Evolutionary conservation across 2,329 filamentous ascomycete species (phyloP), one percentile per base, ranked within the genome.

Genomic region (Penicillium rolfsii): DNA sequence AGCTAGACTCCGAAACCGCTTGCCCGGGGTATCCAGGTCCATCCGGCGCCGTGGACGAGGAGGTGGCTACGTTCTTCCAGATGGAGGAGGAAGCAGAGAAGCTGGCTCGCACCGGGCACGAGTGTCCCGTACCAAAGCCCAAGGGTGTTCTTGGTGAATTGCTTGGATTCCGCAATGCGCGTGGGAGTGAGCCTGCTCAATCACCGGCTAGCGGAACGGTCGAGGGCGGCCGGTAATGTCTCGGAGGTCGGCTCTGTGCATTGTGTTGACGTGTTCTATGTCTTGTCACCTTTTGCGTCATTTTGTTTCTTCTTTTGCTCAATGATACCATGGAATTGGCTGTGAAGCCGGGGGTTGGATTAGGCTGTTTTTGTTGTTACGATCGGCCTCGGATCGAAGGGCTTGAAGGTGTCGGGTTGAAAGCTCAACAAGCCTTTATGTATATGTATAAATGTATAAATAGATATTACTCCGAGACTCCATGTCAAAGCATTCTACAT

Each of bases 41-140:
- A 59, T 59, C 67, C 16, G 57, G 65, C 12, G 16, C 55, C 22
- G 58, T 61, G 35, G 73, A 78, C 26, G 76, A 80, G 45, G 78
- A 80, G 78, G 82, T 67, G 72, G 81, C 65, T 64, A 79, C 71
- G 67, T 82, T 75, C 61, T 67, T 76, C 36, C 74, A 78, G 52
- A 72, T 79, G 68, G 74, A 77, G 68, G 76, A 73, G 65, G 76
- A 79, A 65, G 77, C 76, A 63, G 69, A 76, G 57, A 67, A 64
- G 33, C 57, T 81, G 57, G 71, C 74, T 6, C 81, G 80, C 57
- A 72, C 78, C 49, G 83, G 83, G 72, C 85, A 91, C 70, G 91
- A 96, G 74, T 99, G 95, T 73, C 95, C 95, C 0, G 88, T 99
- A 12, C 95, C 95, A 5, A 97, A 97, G 77, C 94, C 95, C 0